Base-by-base conservation (phyloP, 1,284 basidiomycete genomes). In the Ustilago nuda region DNA sequence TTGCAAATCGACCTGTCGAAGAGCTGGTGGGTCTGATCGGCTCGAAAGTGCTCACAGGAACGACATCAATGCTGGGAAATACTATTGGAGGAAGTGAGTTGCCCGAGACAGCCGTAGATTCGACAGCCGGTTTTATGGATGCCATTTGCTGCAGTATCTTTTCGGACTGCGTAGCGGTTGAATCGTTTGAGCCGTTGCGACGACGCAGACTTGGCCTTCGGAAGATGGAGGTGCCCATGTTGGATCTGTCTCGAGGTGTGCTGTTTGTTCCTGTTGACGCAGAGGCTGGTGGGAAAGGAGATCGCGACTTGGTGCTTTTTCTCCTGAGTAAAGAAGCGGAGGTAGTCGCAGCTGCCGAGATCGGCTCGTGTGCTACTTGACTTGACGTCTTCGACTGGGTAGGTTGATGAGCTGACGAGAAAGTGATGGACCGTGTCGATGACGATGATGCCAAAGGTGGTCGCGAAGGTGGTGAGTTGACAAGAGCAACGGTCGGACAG, bases 251-350 rank as follows among this genome's bases (percentile, higher is more conserved):
- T 19, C 70, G 55, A 17, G 56, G 61, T 0, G 52, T 45, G 55
- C 57, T 67, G 62, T 69, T 76, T 5, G 69, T 62, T 8, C 73
- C 69, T 12, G 73, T 76, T 4, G 73, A 76, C 2, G 69, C n/a
- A 12, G 73, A 54, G 13, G 73, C 68, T 5, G 73, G 73, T 11
- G 73, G 73, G 19, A 63, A 72, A 27, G 58, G 55, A 6, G 61
- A 68, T 33, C 53, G 45, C 1, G 53, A 13, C 11, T 66, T 66
- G 6, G 55, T 66, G n/a, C 59, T 63, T 27, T 46, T 68, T 30
- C 66, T 54, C 41, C 56, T 59, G 17, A 59, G 53, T 23, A 61
- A 57, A 3, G 61, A 56, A 4, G 53, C 23, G 7, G 61, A 52
- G 12, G 60, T 15, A 8, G 65, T 8, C 2, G 53, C 27, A 5